Evolutionary conservation across 371 early-diverging fungal species (phyloP).

Genomic region (Haplosporangium sp.): DNA sequence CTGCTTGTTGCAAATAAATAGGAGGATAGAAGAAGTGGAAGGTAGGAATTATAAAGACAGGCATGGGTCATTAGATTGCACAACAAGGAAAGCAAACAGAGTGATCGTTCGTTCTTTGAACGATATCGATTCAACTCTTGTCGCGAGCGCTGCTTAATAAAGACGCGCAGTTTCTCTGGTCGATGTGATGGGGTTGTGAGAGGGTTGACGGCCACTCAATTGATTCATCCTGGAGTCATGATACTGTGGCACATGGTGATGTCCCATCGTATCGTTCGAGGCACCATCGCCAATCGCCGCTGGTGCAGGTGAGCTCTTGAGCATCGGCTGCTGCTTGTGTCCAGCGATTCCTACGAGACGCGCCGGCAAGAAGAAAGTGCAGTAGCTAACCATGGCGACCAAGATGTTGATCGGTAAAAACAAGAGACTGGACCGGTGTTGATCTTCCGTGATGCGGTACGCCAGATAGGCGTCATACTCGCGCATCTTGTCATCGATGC

Average conservation of each 20-base stretch:
- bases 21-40: too few relatives aligned
- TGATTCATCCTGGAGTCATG: slow-evolving; percentile 4
- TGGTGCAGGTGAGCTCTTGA: slow-evolving; percentile 34
- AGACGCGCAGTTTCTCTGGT: slow-evolving; percentile 46
- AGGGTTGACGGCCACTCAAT: slow-evolving; percentile 30
- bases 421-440: slow-evolving; percentile 48
- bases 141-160: slow-evolving; percentile 14
- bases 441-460: slow-evolving; percentile 65
- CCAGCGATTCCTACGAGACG: slow-evolving; percentile 33
- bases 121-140: neutral
- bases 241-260: neutral
- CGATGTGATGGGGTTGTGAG: slow-evolving; percentile 39
- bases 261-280: slow-evolving; percentile 13
- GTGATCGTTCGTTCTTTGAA: neutral
- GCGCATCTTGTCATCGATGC: slow-evolving; percentile 61
- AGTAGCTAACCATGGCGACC: slow-evolving; percentile 54
- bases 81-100: too few relatives aligned
- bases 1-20: neutral
- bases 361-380: slow-evolving; percentile 53
- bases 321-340: slow-evolving; percentile 48
- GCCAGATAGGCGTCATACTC: slow-evolving; percentile 63
- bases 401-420: slow-evolving; percentile 56
- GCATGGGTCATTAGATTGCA: too few relatives aligned
- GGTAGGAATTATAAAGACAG: too few relatives aligned
- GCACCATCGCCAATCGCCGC: slow-evolving; percentile 47